Percentiles rank a stretch among this genome's conserved stretches.
phyloP scores from a whole-genome alignment of 2,329 filamentous ascomycete species.

The Fusarium bulbicola region DNA sequence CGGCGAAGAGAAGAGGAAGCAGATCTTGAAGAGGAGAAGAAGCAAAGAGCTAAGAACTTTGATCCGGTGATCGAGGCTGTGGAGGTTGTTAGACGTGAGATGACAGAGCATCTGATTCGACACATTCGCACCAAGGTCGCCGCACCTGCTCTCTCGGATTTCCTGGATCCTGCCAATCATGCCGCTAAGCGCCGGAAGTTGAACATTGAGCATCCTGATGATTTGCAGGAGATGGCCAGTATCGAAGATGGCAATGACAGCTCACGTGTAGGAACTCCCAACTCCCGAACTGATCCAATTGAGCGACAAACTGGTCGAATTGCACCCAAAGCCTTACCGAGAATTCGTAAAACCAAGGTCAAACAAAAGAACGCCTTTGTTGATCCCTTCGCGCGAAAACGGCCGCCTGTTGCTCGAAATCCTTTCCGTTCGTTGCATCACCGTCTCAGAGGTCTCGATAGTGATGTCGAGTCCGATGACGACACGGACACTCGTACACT shows the following conservation, averaged over 20 bases:
- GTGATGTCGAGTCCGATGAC: slow-evolving; percentile 88
- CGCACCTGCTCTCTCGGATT: slow-evolving; percentile 80
- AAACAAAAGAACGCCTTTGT: slow-evolving; percentile 71
- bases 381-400: slow-evolving; percentile 72
- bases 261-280: slow-evolving; percentile 71
- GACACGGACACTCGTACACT: slow-evolving; percentile 67
- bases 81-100: slow-evolving; percentile 79
- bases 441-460: slow-evolving; percentile 67
- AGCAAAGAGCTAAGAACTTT: slow-evolving; percentile 83
- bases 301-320: slow-evolving; percentile 67
- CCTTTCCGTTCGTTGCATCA: slow-evolving; percentile 85
- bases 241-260: slow-evolving; percentile 70
- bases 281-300: slow-evolving; percentile 68
- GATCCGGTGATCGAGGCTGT: slow-evolving; percentile 90
- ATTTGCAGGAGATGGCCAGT: slow-evolving; percentile 58
- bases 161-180: slow-evolving; percentile 84
- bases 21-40: slow-evolving; percentile 90
- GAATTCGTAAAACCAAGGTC: slow-evolving; percentile 76
- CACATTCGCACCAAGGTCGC: slow-evolving; percentile 91
- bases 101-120: slow-evolving; percentile 86
- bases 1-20: slow-evolving; percentile 76
- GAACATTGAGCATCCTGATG: slow-evolving; percentile 76
- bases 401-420: slow-evolving; percentile 64
- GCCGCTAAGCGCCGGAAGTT: slow-evolving; percentile 80
- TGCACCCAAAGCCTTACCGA: slow-evolving; percentile 70